Conservation (phyloP, 2,329 filamentous ascomycete genomes). For the Colletotrichum chlorophyti region DNA sequence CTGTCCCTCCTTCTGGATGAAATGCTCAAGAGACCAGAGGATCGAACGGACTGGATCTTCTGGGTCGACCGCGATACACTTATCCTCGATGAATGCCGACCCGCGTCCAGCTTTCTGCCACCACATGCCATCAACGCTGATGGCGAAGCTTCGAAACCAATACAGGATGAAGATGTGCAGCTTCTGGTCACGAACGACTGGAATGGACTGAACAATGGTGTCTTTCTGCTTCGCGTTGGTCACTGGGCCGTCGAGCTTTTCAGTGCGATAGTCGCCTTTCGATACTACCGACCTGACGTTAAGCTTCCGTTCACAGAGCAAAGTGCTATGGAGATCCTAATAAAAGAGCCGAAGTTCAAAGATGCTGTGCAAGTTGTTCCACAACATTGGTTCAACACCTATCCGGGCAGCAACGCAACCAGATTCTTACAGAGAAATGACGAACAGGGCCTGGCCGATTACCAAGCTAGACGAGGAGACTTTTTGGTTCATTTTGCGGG, state of each 20-base stretch:
- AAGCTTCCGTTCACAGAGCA: slow-evolving; percentile 29
- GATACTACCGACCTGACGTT: slow-evolving; percentile 23
- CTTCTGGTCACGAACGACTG: slow-evolving; percentile 27
- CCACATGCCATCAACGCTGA: neutral
- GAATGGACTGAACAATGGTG: slow-evolving; percentile 31
- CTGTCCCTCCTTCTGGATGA: slow-evolving; percentile 37
- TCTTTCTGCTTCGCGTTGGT: slow-evolving; percentile 30
- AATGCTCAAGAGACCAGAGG: slow-evolving; percentile 23
- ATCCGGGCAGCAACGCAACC: slow-evolving; percentile 6
- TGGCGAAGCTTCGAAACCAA: neutral
- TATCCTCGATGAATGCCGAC: slow-evolving; percentile 29
- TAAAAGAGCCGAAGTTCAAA: slow-evolving; percentile 19
- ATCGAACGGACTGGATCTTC: slow-evolving; percentile 29
- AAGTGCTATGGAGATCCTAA: slow-evolving; percentile 30
- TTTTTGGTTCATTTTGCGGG: slow-evolving; percentile 32
- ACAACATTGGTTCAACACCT: slow-evolving; percentile 32
- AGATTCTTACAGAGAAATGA: neutral
- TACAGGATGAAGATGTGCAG: neutral
- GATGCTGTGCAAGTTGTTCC: slow-evolving; percentile 21
- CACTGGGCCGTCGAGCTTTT: slow-evolving; percentile 30
- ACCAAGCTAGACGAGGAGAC: slow-evolving; percentile 20
- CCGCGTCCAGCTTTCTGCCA: slow-evolving; percentile 20
- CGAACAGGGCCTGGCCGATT: neutral
- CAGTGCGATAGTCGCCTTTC: slow-evolving; percentile 27
- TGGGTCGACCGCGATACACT: slow-evolving; percentile 34